These are phyloP conservation scores for Fusarium kyushuense DNA, from an alignment of 2,329 filamentous ascomycete genomes.

Conservation along the genomic window DNA sequence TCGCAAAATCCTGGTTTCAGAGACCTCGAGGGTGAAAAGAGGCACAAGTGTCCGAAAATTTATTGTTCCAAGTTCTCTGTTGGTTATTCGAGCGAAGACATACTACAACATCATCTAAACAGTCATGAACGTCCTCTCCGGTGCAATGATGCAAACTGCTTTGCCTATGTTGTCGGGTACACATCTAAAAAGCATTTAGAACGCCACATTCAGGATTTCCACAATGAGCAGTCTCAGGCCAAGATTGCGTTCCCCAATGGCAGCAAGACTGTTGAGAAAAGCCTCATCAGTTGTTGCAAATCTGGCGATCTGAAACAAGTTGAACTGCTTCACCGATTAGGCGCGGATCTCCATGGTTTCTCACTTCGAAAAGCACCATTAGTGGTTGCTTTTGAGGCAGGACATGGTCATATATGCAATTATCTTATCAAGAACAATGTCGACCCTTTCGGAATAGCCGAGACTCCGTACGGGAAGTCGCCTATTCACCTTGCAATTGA, in stretches of 20 bases:
- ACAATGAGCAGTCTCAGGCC: not conserved
- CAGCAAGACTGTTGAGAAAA: no score
- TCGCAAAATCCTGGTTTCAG: not conserved
- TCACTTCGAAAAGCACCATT: no score
- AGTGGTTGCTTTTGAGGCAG: no score
- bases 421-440: no score
- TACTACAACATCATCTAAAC: not conserved
- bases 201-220: not conserved
- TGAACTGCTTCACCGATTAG: no score
- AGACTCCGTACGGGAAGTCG: no score
- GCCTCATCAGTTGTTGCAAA: no score
- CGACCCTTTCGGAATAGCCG: no score
- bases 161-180: not conserved
- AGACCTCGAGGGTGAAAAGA: not conserved
- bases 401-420: no score
- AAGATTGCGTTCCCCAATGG: not conserved
- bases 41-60: accelerated
- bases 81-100: accelerated
- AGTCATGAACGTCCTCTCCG: not conserved
- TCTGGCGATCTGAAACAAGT: no score
- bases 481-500: no score
- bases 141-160: not conserved
- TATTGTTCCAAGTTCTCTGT: accelerated
- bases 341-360: no score
- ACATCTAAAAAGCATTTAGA: accelerated